phyloP scores from a whole-genome alignment of 106 monocot genomes.

The Amphibolis antarctica region DNA sequence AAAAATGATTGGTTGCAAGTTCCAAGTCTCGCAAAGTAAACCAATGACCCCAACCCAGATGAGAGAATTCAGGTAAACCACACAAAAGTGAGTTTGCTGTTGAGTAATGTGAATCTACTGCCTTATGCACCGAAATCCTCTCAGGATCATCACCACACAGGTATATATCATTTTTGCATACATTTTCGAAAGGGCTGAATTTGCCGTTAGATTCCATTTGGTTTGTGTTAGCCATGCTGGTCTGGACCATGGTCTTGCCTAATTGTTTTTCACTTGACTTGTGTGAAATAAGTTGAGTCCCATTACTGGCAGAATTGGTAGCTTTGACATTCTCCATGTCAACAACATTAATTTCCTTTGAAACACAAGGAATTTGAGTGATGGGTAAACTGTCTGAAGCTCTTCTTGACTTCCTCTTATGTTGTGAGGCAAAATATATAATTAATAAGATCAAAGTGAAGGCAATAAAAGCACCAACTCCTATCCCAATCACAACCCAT shows the following conservation, averaged over 20 bases:
- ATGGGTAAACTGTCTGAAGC: constrained; percentile 1
- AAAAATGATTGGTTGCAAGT: constrained; percentile 33
- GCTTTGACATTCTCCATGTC: constrained; percentile 8
- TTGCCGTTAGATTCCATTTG: constrained; percentile 11
- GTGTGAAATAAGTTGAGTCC: constrained; percentile 5
- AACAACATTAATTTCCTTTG: constrained; percentile 34
- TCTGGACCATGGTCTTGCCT: constrained; percentile 18
- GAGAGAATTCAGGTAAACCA: constrained; percentile 31
- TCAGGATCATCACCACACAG: constrained; percentile 21
- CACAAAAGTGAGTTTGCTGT: constrained; percentile 19
- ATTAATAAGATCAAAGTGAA: constrained; percentile 9
- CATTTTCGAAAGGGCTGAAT: constrained; percentile 15
- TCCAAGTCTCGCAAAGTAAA: constrained; percentile 38
- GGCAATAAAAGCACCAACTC: constrained; percentile 18
- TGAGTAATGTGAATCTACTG: constrained; percentile 11
- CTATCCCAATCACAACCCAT: constrained; percentile 43
- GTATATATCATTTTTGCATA: constrained; percentile 16
- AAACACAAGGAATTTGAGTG: constrained; percentile 25
- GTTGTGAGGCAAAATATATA: constrained; percentile 12
- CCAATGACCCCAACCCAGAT: constrained; percentile 47
- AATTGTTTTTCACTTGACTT: constrained; percentile 14
- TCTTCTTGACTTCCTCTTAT: constrained; percentile 18
- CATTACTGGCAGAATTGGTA: background rate
- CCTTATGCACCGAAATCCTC: background rate
- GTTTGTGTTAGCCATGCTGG: constrained; percentile 8